Conservation (phyloP, 2,329 filamentous ascomycete genomes). For the Sporothrix euskadiensis region DNA sequence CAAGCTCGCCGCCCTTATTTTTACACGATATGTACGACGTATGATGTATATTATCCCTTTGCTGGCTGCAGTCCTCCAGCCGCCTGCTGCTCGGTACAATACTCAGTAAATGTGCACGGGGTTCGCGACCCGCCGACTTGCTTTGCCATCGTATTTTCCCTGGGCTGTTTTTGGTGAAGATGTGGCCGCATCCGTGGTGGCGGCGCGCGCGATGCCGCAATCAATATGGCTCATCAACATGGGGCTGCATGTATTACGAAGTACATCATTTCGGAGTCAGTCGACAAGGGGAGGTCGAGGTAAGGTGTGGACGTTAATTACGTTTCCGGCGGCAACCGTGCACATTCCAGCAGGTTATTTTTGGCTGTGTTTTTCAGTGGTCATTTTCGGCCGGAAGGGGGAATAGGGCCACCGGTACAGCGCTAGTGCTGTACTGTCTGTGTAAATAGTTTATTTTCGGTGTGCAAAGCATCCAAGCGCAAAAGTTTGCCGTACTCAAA, state of each 20-base stretch:
- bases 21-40: too few species aligned
- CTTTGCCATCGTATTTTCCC: too few species aligned
- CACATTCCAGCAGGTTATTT: neutral
- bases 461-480: neutral
- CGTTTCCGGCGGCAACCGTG: slow-evolving; percentile 2
- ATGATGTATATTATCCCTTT: too few species aligned
- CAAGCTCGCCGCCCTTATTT: too few species aligned
- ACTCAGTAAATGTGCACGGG: too few species aligned
- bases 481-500: neutral
- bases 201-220: neutral
- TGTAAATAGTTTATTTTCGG: neutral
- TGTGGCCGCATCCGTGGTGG: neutral
- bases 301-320: neutral
- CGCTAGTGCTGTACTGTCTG: neutral
- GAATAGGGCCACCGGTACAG: neutral
- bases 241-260: neutral
- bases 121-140: too few species aligned
- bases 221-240: neutral
- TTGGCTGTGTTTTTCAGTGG: neutral
- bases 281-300: neutral
- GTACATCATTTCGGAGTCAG: neutral
- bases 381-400: neutral
- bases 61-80: too few species aligned
- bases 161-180: neutral
- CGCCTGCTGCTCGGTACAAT: too few species aligned